Evolutionary conservation across 2,329 filamentous ascomycete species (phyloP), one percentile per base, ranked within the genome.

Genomic region (Ascomycota sp.): DNA sequence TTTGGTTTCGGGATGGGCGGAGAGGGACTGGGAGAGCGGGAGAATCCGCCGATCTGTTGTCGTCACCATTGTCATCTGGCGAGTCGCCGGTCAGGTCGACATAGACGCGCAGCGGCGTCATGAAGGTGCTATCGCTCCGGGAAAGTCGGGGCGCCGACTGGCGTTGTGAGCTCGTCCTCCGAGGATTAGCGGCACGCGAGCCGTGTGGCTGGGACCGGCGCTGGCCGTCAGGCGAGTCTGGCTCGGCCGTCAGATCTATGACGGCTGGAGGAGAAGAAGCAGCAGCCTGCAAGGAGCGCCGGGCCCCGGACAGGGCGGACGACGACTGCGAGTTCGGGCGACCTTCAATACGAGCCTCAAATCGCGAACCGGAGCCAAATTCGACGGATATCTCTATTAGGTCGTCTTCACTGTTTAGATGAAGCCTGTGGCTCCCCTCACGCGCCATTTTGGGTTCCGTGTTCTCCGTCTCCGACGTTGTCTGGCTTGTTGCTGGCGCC

Each of bases 81-180:
- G 51, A 52, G 33, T 67, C 62, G 19, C 47, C 48, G 3, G 65
- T 69, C 8, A 69, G 52, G 39, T 69, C 65, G 31, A 69, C 66
- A 20, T 67, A 46, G 30, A 42, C 48, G 2, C 45, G 27, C 5
- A 38, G 32, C 3, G 43, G 44, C 4, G 43, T 47, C 9, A 58
- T 42, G 23, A 56, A 45, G 30, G 52, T 61, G 34, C 54, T 55
- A 35, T 62, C 57, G 35, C 56, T 61, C 26, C 59, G 51, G 7
- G 55, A 38, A 20, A 63, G 41, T 12, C 51, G 51, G 0, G 59
- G 59, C 1, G 56, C 54, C 20, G 54, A 54, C 29, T 43, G 45
- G 11, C 49, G 45, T 30, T 52, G 51, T 4, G 56, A 55, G 33
- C 47, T 47, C 12, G 56, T 59, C 12, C 58, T 44, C 20, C 57